These are phyloP conservation scores for Corchorus capsularis DNA, from an alignment of 345 rosid species.

Conservation along the genomic window DNA sequence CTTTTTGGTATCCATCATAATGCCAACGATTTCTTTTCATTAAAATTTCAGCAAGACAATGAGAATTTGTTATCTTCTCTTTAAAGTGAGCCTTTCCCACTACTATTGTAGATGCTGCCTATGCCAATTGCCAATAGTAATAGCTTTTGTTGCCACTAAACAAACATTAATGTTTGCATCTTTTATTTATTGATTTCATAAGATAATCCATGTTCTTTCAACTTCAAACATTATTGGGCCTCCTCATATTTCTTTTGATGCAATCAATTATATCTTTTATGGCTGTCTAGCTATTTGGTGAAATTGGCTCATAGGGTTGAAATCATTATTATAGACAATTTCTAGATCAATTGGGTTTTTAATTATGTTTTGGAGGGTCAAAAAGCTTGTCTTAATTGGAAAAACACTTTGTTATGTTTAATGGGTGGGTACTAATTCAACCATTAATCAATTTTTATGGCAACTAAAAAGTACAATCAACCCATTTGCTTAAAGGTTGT, in stretches of 20 bases:
- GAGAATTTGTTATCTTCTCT: not conserved
- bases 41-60: not conserved
- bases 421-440: too few relatives aligned
- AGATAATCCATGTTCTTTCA: not conserved
- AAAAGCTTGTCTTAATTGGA: too few relatives aligned
- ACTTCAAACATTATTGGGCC: not conserved
- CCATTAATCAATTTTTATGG: not conserved
- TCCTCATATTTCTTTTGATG: too few relatives aligned
- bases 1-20: not conserved
- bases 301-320: too few relatives aligned
- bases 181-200: not conserved
- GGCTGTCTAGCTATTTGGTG: too few relatives aligned
- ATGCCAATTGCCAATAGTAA: not conserved
- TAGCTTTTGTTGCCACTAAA: not conserved
- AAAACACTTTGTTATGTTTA: too few relatives aligned
- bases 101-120: not conserved
- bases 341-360: too few relatives aligned
- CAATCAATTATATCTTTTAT: too few relatives aligned
- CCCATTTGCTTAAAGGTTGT: not conserved
- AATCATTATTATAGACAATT: too few relatives aligned
- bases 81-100: not conserved
- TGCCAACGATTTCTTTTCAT: not conserved
- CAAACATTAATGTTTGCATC: not conserved
- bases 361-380: too few relatives aligned
- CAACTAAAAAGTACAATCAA: not conserved